Base-by-base conservation (phyloP, 164 flowering plant species). In the Tetracentron sinense region DNA sequence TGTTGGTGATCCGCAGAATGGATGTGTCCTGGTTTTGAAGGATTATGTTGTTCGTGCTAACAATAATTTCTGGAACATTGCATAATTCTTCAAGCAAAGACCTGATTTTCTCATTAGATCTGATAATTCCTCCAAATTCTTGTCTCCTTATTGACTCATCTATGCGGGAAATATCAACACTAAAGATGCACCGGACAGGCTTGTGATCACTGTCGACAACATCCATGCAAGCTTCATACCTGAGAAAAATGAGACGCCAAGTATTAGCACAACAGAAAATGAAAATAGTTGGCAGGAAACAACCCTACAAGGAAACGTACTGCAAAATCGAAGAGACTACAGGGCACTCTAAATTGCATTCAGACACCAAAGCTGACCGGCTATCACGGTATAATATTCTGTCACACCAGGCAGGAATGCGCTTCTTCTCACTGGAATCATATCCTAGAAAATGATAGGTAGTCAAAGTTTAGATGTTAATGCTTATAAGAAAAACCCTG, bases 331-430 rank as follows among this genome's bases (percentile, higher is more conserved):
- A 84, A 49, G 90, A 26, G 35, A 87, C 83, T 6, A 88, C 84
- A 21, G 99, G 99, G 69, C 97, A 95, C 47, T 80, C 82, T 62
- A 95, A 79, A 68, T 83, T 78, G 82, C 98, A 88, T 20, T 83
- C 87, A 12, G 85, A 66, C 1, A 21, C 80, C 53, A 82, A 44
- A 58, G 76, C 47, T 17, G 84, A 62, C 20, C 91, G 87, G 61
- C 58, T 88, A 70, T 95, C 99, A 28, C 99, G 97, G 67, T 79
- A 95, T 59, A 95, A 60, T 56, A 95, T 78, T 68, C 98, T 81
- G 72, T 95, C 99, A 69, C 99, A 95, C 99, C 99, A 95, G 28
- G 99, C 99, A 64, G 99, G 99, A 75, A 92, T 90, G 4, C 99
- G 89, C 81, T 95, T 95, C 79, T 95, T 95, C 81, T 95, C 99